These are phyloP conservation scores for Odonthalia washingtoniensis DNA, from an alignment of 31 red algal genomes.

Conservation along the genomic window DNA sequence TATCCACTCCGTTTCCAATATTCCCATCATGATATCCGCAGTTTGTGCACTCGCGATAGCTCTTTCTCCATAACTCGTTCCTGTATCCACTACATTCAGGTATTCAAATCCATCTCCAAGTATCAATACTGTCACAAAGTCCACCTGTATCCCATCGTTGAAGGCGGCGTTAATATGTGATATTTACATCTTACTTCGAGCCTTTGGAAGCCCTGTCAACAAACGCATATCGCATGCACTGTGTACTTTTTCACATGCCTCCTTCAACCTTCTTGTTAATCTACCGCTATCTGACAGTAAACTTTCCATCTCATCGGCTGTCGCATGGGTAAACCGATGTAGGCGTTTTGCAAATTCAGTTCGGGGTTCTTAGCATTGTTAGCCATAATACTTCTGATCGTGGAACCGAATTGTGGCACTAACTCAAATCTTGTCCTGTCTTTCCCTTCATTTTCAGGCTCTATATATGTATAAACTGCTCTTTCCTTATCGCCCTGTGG, in stretches of 20 bases:
- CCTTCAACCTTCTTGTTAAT: not conserved
- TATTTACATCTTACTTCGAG: not conserved
- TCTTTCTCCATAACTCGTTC: not conserved
- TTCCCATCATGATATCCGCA: not conserved
- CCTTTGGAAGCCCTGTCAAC: not conserved
- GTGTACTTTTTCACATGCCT: not conserved
- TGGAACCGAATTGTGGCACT: not conserved
- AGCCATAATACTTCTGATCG: not conserved
- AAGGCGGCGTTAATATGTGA: constrained; percentile 1
- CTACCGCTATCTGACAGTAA: not conserved
- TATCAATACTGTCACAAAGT: constrained; percentile 5
- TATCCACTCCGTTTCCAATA: not conserved
- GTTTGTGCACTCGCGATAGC: not conserved
- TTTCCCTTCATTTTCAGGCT: not conserved
- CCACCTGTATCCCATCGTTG: not conserved
- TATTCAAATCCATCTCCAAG: not conserved
- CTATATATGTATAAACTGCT: not conserved
- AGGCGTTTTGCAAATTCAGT: not conserved
- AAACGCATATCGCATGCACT: not conserved
- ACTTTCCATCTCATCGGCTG: not conserved
- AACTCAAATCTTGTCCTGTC: not conserved
- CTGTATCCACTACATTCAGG: not conserved
- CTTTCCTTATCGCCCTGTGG: not conserved
- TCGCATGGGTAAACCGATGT: not conserved
- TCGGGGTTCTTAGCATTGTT: not conserved